Evolutionary conservation across 345 rosid species (phyloP).

Genomic region (Pseudoturritis turrita): DNA sequence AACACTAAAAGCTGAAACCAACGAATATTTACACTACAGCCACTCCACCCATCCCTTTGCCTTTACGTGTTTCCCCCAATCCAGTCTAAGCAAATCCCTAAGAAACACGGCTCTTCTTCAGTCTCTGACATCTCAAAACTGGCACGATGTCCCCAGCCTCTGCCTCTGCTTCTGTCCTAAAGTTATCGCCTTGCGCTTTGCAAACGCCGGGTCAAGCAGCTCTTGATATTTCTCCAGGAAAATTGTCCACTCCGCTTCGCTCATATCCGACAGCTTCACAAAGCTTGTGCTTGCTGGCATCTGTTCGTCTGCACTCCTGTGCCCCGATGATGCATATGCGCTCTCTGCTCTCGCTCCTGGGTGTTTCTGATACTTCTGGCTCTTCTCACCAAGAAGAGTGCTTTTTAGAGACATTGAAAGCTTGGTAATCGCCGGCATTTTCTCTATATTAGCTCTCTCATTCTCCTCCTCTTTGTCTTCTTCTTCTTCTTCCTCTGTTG

Average conservation of each 20-base stretch:
- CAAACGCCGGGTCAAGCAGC: conserved; percentile 66
- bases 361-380: conserved; percentile 47
- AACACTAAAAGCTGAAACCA: conserved; percentile 9
- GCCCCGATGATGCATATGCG: conserved; percentile 58
- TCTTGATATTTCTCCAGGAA: conserved; percentile 77
- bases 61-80: background rate
- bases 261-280: conserved; percentile 78
- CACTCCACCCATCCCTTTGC: background rate
- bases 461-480: conserved; percentile 37
- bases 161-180: conserved; percentile 72
- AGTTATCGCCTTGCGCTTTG: conserved; percentile 52
- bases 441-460: conserved; percentile 23
- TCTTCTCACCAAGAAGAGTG: conserved; percentile 59
- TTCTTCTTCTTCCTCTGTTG: conserved; percentile 57
- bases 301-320: conserved; percentile 88
- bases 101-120: background rate
- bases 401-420: conserved; percentile 76
- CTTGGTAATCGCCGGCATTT: conserved; percentile 42
- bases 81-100: background rate
- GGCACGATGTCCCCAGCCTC: conserved; percentile 62
- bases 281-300: conserved; percentile 75
- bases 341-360: conserved; percentile 49
- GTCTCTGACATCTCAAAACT: conserved; percentile 41
- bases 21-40: conserved; percentile 12
- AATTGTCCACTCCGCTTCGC: conserved; percentile 62